phyloP scores from a whole-genome alignment of 2,329 filamentous ascomycete species.

The Lachnellula cervina region DNA sequence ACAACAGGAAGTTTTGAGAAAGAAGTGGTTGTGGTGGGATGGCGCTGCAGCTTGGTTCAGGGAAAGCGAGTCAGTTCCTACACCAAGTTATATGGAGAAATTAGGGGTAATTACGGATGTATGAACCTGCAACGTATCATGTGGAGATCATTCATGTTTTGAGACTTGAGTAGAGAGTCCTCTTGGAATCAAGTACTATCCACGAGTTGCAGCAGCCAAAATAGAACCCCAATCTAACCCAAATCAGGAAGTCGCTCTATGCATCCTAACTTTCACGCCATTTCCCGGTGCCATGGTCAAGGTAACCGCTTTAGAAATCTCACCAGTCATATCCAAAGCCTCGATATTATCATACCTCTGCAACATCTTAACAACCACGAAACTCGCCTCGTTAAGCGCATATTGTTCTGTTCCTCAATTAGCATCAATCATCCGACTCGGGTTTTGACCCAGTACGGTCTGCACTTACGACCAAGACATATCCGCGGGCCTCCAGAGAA shows the following conservation, averaged over 20 bases:
- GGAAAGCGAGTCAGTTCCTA: too few relatives aligned
- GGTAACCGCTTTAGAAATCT: constrained; percentile 16
- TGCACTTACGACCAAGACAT: constrained; percentile 55
- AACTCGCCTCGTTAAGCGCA: constrained; percentile 30
- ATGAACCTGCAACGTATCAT: too few relatives aligned
- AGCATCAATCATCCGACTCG: not conserved
- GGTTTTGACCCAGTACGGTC: not conserved
- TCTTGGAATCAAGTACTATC: too few relatives aligned
- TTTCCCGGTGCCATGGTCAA: constrained; percentile 19
- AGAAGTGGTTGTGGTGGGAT: too few relatives aligned
- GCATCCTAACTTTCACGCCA: constrained; percentile 21
- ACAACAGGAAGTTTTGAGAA: too few relatives aligned
- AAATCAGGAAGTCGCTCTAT: constrained; percentile 8
- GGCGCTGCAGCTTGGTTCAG: too few relatives aligned
- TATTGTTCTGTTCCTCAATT: constrained; percentile 24
- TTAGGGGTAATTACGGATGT: too few relatives aligned
- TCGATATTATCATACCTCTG: constrained; percentile 30
- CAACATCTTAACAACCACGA: constrained; percentile 28
- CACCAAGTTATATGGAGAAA: too few relatives aligned
- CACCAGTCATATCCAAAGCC: constrained; percentile 10
- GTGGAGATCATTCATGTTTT: too few relatives aligned
- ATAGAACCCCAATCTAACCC: not conserved
- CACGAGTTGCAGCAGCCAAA: too few relatives aligned
- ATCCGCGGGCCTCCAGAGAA: constrained; percentile 67
- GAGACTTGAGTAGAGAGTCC: too few relatives aligned